Evolutionary conservation across 768 basidiomycete species (phyloP), one percentile per base, ranked within the genome.

Genomic region (Mycena vitilis): DNA sequence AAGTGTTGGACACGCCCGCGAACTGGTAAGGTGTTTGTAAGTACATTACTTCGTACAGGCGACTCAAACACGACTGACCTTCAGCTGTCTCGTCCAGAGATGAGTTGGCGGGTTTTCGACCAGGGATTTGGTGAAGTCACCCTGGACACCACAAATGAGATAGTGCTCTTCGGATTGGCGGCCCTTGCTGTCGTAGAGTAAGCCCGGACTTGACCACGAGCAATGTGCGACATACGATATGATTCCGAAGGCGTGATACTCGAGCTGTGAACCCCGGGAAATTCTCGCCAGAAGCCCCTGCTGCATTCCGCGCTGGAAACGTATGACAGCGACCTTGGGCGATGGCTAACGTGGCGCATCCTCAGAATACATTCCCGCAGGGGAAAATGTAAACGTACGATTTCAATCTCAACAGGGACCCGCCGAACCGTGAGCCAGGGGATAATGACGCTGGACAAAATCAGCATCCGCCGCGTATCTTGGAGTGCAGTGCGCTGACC

Each of bases 351-450:
- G 40, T 68, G n/a, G n/a, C n/a, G 40, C 34, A 69, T 53, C 53
- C 30, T 64, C 40, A 51, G 13, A 40, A 40, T 11, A 40, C 10
- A 20, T 37, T 52, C 9, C 44, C 30, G 18, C 40, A 40, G 15
- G 58, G 54, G 30, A 68, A 23, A 45, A 58, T 42, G 37, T 37
- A 57, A 34, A 78, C 89, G 70, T 75, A 92, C 92, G 66, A 95
- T 87, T 74, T 95, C 91, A 53, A 93, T 84, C 44, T 91, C 90
- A 20, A 94, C 91, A 63, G 84, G 82, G n/a, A 93, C 93, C 75
- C 90, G 86, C 44, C 93, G 86, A 23, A 92, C 88, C 37, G 90
- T 92, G 55, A 89, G 81, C 93, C 93, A 94, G 20, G 93, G 93
- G 67, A 91, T 85, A 11, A 88, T 76, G 66, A 93, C 87, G 71